phyloP scores from a whole-genome alignment of 306 rosid genomes.

The Medicago lupulina region DNA sequence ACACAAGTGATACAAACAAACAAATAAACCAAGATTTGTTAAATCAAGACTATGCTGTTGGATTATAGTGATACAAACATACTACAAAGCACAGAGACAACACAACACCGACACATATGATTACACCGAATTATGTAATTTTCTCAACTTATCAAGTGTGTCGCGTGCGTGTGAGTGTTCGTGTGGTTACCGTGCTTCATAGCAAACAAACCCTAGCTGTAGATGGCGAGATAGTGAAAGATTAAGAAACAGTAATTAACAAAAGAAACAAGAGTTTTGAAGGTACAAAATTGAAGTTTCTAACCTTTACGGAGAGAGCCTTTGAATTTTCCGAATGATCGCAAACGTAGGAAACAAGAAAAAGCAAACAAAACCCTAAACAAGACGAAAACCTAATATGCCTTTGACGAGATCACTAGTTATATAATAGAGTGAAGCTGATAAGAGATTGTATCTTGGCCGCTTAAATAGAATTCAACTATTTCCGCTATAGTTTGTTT shows the following conservation, averaged over 20 bases:
- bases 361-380: background rate
- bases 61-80: no score
- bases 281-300: background rate
- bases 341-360: background rate
- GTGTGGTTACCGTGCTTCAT: no score
- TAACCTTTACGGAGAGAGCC: slow-evolving; percentile 1
- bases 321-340: background rate
- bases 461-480: no score
- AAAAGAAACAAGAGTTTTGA: background rate
- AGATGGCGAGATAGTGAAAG: background rate
- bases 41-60: background rate
- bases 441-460: background rate
- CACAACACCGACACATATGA: no score
- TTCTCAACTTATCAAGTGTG: no score
- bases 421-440: background rate
- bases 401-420: no score
- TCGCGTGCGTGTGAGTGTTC: no score
- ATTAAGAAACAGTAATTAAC: background rate
- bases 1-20: no score
- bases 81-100: no score
- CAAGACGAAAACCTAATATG: background rate
- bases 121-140: no score
- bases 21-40: background rate
- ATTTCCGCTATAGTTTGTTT: no score
- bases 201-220: no score